These are phyloP conservation scores for Pseudotulostoma volvatum DNA, from an alignment of 495 filamentous ascomycete genomes.

Conservation along the genomic window DNA sequence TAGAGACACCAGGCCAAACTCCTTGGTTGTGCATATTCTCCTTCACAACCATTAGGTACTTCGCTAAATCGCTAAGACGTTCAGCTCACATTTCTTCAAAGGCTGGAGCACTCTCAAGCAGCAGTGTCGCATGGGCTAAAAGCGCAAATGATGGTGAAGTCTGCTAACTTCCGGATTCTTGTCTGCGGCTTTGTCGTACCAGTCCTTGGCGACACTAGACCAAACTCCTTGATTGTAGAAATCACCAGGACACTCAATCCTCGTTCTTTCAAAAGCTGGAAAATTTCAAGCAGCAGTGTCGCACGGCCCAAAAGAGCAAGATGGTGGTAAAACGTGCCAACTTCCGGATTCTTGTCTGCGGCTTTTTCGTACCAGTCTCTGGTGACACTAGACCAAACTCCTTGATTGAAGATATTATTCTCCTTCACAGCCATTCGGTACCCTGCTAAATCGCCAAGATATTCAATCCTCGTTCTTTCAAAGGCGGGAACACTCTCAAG, in stretches of 20 bases:
- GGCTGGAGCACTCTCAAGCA: too few species aligned
- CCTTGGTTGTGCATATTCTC: conserved; percentile 55
- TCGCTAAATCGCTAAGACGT: conserved; percentile 61
- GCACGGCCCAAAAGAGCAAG: conserved; percentile 66
- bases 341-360: conserved; percentile 48
- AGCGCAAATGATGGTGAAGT: too few species aligned
- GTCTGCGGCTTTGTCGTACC: too few species aligned
- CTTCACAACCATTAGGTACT: conserved; percentile 66
- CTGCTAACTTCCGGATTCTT: too few species aligned
- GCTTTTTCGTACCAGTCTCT: conserved; percentile 71
- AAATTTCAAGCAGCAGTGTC: conserved; percentile 59
- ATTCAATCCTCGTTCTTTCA: conserved; percentile 82
- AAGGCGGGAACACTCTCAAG: conserved; percentile 62
- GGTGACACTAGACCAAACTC: conserved; percentile 63
- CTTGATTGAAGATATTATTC: conserved; percentile 49
- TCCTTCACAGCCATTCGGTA: conserved; percentile 72
- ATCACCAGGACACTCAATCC: conserved; percentile 91
- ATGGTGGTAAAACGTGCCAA: conserved; percentile 71
- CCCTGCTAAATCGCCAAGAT: conserved; percentile 59
- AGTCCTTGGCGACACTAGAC: too few species aligned
- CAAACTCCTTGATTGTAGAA: too few species aligned
- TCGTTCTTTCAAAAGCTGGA: conserved; percentile 60
- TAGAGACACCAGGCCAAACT: conserved; percentile 58
- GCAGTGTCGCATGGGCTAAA: too few species aligned
- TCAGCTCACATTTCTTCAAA: too few species aligned